A percentile compares a stretch with the other conserved stretches of the same genome.
phyloP scores from a whole-genome alignment of 78 protist species.

The Dictyostelium citrinum region DNA sequence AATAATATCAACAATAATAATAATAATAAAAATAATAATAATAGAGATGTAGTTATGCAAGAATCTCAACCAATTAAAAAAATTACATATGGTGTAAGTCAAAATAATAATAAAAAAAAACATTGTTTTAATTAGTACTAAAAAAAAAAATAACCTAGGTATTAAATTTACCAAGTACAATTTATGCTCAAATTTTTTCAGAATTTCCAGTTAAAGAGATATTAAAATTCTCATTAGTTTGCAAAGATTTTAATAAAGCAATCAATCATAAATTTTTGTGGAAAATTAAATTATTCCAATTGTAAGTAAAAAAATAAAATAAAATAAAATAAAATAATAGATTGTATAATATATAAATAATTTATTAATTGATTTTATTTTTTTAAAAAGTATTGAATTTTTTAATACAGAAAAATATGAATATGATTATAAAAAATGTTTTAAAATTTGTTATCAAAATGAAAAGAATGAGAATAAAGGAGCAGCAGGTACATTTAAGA shows the following conservation, averaged over 20 bases:
- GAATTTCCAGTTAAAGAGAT: constrained; percentile 7
- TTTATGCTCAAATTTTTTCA: constrained; percentile 23
- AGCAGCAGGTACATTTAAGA: constrained; percentile 57
- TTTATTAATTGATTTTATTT: neutral
- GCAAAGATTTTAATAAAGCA: constrained; percentile 17
- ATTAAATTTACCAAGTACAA: constrained; percentile 21
- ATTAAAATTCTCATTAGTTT: neutral
- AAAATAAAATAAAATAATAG: neutral
- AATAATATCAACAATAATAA: constrained; percentile 37
- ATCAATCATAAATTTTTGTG: constrained; percentile 31
- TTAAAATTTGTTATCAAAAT: neutral
- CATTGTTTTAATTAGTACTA: no score
- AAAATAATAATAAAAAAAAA: neutral
- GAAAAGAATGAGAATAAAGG: constrained; percentile 41
- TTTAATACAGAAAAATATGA: constrained; percentile 41
- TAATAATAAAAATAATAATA: neutral
- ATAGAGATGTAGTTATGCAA: neutral
- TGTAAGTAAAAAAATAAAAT: neutral
- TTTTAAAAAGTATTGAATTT: constrained; percentile 2
- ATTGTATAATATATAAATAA: neutral
- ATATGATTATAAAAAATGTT: constrained; percentile 45
- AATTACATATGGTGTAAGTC: neutral
- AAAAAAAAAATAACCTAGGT: neutral
- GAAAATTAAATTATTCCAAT: constrained; percentile 46
- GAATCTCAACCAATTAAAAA: neutral